Base-by-base conservation (phyloP, 2,329 filamentous ascomycete species). In the Fusarium irregulare region DNA sequence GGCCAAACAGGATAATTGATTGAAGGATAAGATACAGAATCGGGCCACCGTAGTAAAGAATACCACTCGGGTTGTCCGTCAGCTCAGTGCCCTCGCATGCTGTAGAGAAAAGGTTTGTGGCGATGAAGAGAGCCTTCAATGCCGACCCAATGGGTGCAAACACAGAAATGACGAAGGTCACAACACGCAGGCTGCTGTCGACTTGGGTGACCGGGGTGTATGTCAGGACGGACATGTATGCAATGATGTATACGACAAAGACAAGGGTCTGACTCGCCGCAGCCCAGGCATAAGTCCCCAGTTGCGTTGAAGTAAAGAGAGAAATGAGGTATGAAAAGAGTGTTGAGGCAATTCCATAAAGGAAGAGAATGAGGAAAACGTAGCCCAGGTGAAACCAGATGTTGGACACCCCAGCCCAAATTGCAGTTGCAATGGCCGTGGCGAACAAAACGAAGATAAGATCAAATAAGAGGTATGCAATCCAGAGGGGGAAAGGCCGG, bases 21-120 rank as follows among this genome's bases (percentile, higher is more conserved):
- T 98, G 94, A 0, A 94, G 49, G 51, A 93, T 86, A 3, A 97
- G 86, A 77, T 97, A 97, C 0, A 96, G 79, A 37, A 97, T 95
- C 0, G 93, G 93, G 0, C 92, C 93, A 30, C 94, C 94, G 73
- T 94, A 98, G 28, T 91, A 87, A 1, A 86, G 85, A 32, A 97
- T 88, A 6, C 86, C 88, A 9, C 88, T 91, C 0, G 94, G 92
- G 69, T 93, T 91, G 2, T 84, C 82, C 2, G 90, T 88, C 21
- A 94, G 80, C n/a, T 83, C 65, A 21, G 87, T 83, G 27, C 86
- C 89, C 32, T 88, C 85, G 77, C 94, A 98, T 4, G 93, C 86
- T 0, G 93, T 86, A 2, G 92, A 94, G 79, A 98, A 97, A 4
- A 94, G 83, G 76, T 98, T 98, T 53, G 97, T 84, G 0, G 90